These are phyloP conservation scores for Exophiala viscosa DNA, from an alignment of 2,329 filamentous ascomycete species.

Conservation along the genomic window DNA sequence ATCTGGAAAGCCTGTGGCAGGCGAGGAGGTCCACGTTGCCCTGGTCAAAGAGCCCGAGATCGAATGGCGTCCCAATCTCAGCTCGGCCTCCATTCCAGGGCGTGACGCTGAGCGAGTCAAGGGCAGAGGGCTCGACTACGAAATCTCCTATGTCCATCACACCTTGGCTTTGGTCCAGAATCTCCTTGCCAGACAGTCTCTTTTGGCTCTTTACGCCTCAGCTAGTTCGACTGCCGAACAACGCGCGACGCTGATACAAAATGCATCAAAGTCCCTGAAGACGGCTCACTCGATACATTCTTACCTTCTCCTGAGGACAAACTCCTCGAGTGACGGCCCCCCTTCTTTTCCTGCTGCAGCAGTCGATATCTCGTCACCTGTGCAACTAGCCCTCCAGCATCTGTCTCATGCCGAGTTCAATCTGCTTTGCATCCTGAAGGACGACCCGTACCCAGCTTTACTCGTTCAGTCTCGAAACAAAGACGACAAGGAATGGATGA, in stretches of 20 bases:
- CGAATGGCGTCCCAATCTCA: slow-evolving; percentile 79
- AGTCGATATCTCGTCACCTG: slow-evolving; percentile 46
- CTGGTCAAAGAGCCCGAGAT: slow-evolving; percentile 64
- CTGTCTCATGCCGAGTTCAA: slow-evolving; percentile 84
- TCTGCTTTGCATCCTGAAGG: slow-evolving; percentile 82
- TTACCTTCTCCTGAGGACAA: slow-evolving; percentile 50
- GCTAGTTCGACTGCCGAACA: slow-evolving; percentile 61
- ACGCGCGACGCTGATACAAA: slow-evolving; percentile 65
- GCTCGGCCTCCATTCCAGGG: slow-evolving; percentile 55
- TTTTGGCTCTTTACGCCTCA: slow-evolving; percentile 70
- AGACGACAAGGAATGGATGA: slow-evolving; percentile 94
- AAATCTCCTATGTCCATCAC: slow-evolving; percentile 73
- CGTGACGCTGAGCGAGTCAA: slow-evolving; percentile 65
- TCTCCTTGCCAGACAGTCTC: slow-evolving; percentile 65
- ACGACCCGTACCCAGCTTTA: slow-evolving; percentile 84
- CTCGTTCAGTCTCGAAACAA: slow-evolving; percentile 78
- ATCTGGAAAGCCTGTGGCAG: slow-evolving; percentile 51
- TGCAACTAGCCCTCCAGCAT: slow-evolving; percentile 42
- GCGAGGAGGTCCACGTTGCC: slow-evolving; percentile 66
- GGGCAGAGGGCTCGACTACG: slow-evolving; percentile 72
- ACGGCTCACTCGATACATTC: slow-evolving; percentile 75
- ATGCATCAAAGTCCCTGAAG: slow-evolving; percentile 73
- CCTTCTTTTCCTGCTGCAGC: slow-evolving; percentile 24
- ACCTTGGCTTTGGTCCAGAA: slow-evolving; percentile 73
- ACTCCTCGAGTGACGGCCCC: slow-evolving; percentile 49